These are phyloP conservation scores for Bimuria novae-zelandiae DNA, from an alignment of 2,329 filamentous ascomycete genomes.

Conservation along the genomic window DNA sequence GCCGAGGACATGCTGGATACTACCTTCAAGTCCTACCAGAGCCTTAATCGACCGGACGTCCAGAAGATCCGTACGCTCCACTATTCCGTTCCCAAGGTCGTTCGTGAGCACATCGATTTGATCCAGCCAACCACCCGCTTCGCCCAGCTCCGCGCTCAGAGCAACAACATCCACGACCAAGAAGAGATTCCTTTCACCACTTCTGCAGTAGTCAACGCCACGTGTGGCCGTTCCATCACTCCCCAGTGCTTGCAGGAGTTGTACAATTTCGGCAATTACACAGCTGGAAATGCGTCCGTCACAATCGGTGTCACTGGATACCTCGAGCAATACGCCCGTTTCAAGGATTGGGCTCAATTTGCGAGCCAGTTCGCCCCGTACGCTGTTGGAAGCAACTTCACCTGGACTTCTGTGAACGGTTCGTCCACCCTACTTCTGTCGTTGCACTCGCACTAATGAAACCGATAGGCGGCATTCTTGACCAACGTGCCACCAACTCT, in stretches of 20 bases:
- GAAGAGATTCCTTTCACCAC: constrained; percentile 26
- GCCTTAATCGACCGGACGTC: constrained; percentile 47
- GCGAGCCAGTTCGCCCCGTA: constrained; percentile 45
- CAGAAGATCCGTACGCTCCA: constrained; percentile 59
- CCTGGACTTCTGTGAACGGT: constrained; percentile 50
- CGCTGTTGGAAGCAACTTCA: constrained; percentile 51
- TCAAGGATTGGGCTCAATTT: constrained; percentile 52
- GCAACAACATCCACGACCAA: constrained; percentile 40
- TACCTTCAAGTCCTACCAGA: constrained; percentile 61
- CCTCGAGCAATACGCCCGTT: constrained; percentile 55
- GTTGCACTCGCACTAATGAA: constrained; percentile 11
- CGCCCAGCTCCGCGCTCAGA: constrained; percentile 54
- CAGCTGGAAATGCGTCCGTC: constrained; percentile 41
- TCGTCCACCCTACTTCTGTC: constrained; percentile 16
- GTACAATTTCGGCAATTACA: constrained; percentile 51
- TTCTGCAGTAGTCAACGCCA: constrained; percentile 37
- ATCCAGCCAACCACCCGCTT: constrained; percentile 71
- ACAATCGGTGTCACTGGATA: constrained; percentile 54
- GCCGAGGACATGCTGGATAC: constrained; percentile 63
- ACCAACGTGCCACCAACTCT: constrained; percentile 43
- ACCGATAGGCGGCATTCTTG: constrained; percentile 31
- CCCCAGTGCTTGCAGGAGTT: constrained; percentile 54
- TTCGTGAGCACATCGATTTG: constrained; percentile 62
- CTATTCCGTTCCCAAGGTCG: constrained; percentile 64
- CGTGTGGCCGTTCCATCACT: constrained; percentile 52